phyloP scores from a whole-genome alignment of 2,329 filamentous ascomycete species.

The Catunica adiposa region DNA sequence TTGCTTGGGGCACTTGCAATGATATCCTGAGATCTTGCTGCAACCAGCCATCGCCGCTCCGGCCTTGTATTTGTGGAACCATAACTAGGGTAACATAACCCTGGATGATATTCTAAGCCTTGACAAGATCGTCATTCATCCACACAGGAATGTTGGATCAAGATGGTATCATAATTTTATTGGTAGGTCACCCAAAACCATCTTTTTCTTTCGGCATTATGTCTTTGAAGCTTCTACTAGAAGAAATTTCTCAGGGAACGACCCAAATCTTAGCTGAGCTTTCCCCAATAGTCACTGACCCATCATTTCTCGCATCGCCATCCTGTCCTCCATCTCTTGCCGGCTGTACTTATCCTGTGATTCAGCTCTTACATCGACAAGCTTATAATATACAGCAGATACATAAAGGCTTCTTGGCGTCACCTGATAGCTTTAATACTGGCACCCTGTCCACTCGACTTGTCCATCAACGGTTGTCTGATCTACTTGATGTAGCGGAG shows the following conservation, averaged over 20 bases:
- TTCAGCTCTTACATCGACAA: conserved; percentile 12
- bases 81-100: too few species aligned
- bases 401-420: not conserved
- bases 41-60: too few species aligned
- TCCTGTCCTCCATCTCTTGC: conserved; percentile 6
- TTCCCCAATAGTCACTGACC: not conserved
- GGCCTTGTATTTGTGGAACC: too few species aligned
- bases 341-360: conserved; percentile 7
- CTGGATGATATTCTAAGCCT: not conserved
- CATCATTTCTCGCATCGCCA: not conserved
- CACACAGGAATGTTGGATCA: too few species aligned
- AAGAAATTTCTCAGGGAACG: not conserved
- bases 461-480: conserved; percentile 6
- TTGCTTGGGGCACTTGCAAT: too few species aligned
- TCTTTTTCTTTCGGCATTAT: not conserved
- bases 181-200: too few species aligned
- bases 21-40: too few species aligned
- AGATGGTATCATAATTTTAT: too few species aligned
- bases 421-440: not conserved
- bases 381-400: not conserved
- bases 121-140: too few species aligned
- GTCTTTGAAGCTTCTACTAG: not conserved
- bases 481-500: conserved; percentile 10
- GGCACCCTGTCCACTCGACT: not conserved
- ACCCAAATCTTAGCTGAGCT: conserved; percentile 8